phyloP scores from a whole-genome alignment of 2,329 filamentous ascomycete species.

The Aspergillus amoenus region DNA sequence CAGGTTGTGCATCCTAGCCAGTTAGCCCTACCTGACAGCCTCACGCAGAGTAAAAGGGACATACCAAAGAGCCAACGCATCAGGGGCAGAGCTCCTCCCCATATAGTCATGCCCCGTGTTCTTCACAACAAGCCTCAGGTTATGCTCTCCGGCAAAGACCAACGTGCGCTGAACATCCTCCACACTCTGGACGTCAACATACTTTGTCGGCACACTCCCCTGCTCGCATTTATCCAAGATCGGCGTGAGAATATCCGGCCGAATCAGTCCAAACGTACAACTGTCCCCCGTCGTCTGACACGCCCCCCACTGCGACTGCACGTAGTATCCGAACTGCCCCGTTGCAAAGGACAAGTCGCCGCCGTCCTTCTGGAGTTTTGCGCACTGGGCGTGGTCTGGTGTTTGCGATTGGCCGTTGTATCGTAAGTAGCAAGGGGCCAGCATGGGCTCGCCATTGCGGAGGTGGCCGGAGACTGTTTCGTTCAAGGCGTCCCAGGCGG shows the following conservation, averaged over 20 bases:
- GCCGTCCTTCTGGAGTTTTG: background rate
- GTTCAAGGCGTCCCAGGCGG: conserved; percentile 7
- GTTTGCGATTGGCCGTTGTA: background rate
- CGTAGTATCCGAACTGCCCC: conserved; percentile 7
- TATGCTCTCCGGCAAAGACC: conserved; percentile 5
- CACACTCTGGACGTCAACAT: conserved; percentile 9
- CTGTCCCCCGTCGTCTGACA: conserved; percentile 11
- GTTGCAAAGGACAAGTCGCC: background rate
- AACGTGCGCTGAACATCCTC: conserved; percentile 13
- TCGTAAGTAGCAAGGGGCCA: conserved; percentile 7
- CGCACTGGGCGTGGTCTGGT: background rate
- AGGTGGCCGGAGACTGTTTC: conserved; percentile 6
- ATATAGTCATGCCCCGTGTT: conserved; percentile 18
- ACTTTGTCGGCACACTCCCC: conserved; percentile 12
- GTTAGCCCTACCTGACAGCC: background rate
- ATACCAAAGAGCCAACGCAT: conserved; percentile 15
- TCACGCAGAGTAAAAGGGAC: background rate
- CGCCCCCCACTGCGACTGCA: conserved; percentile 8
- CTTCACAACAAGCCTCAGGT: conserved; percentile 12
- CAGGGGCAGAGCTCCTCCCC: conserved; percentile 12
- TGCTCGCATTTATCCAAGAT: conserved; percentile 1
- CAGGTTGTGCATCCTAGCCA: conserved; percentile 11
- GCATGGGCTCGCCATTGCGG: conserved; percentile 8
- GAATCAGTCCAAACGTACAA: background rate
- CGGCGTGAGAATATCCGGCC: background rate